Base-by-base conservation (phyloP, 1,139 yeast genomes). In the Hansenula lynferdii region DNA sequence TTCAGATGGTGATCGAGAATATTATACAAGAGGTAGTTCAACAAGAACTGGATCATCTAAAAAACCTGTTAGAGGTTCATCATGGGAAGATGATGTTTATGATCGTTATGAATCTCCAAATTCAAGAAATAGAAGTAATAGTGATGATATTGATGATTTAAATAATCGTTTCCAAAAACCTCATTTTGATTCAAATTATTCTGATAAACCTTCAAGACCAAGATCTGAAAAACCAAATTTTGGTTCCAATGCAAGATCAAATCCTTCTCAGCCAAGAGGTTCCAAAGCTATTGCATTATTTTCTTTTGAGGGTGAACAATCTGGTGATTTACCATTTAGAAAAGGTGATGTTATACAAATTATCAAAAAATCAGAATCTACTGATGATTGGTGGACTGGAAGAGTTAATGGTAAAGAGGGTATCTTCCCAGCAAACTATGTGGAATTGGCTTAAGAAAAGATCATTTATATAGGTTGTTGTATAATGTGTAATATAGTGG, bases 331-430 rank as follows among this genome's bases (percentile, higher is more conserved):
- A 53, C 77, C 95, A 10, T 92, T 92, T 70, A 81, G 77, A 50
- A 92, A 92, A 67, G 98, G 98, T 41, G 98, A 92, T 61, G 85
- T 86, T n/a, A 85, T 92, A 53, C 84, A 86, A 32, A 84, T 92
- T 49, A 67, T 85, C 37, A 86, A 89, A 61, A 86, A 84, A 60
- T 77, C 95, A 12, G 89, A 84, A 14, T 83, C 96, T 11, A 77
- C 80, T 36, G 95, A 92, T 59, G 98, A 92, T 59, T 92, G 98
- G 98, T 92, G 98, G 98, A 89, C 96, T 0, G 98, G 98, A 16
- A 77, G 84, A 57, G 70, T 80, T 43, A 85, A 84, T 51, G 94
- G 95, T 6, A 65, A 64, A 41, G 85, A 86, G 47, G 98, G 98
- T 36, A 89, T 90, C 20, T 92, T 92, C 72, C 98, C 98, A 9